Evolutionary conservation across 208 protist genomes (phyloP), one percentile per base, ranked within the genome.

Genomic region (Trichomonas vaginalis): DNA sequence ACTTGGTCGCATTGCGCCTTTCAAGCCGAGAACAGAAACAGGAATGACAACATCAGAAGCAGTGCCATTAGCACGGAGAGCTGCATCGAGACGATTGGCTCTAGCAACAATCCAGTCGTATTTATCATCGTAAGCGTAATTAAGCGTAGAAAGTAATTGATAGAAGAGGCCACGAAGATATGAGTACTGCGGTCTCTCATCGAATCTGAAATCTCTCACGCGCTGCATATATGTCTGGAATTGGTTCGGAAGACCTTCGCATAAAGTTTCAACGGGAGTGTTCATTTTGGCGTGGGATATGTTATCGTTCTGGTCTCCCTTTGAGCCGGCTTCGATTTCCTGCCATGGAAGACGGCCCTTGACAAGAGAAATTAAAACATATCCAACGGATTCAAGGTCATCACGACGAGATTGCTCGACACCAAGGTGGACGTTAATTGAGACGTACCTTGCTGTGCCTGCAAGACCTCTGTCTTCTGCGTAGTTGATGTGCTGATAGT

Each of bases 361-460:
- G 21, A 92, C 86, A 37, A 92, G 42, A 21, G 86, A 92, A 39
- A 92, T 92, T 17, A 92, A 51, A n/a, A 92, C 86, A 39, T 92
- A 92, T 6, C 86, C 86, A 39, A 92, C 86, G 35, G 45, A 51
- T 92, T 92, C 86, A 39, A 92, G 45, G 46, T 92, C 86, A 92
- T 92, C 86, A 35, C 86, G 39, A 51, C 86, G 46, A 48, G 96
- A 97, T 96, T 99, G 98, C 97, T 99, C 99, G 62, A 99, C 99
- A 88, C 99, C 99, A 45, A 99, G 97, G 97, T 99, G 99, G 23
- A 99, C 99, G 97, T 99, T 99, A 96, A 99, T 99, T 83, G 97
- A 98, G 62, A 99, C 99, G 97, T 99, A 99, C 49, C 99, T 97
- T 15, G 99, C 99, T 46, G 99, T 99, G 47, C 99, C 99, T 23